Conservation (phyloP, 2,329 filamentous ascomycete genomes). For the Clarireedia paspali region DNA sequence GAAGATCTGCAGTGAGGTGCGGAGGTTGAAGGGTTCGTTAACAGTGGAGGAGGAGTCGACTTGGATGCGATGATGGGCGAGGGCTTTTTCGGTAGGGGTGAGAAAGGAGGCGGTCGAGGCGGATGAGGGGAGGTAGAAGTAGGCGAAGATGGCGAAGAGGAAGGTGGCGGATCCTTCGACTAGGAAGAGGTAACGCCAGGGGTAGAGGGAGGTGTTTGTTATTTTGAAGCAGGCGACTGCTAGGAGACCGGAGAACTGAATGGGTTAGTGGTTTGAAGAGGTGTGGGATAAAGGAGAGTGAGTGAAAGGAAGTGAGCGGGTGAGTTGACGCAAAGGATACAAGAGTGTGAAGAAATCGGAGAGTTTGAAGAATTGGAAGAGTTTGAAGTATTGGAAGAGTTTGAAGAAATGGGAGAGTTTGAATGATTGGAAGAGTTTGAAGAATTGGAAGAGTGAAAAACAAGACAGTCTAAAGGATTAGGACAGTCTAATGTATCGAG, state of each 20-base stretch:
- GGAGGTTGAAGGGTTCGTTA: conserved; percentile 43
- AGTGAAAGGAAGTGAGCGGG: not conserved
- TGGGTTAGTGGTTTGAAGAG: conserved; percentile 35
- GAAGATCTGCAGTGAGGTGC: conserved; percentile 45
- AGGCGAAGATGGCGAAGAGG: conserved; percentile 29
- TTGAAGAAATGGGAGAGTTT: too few relatives aligned
- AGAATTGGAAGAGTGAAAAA: too few relatives aligned
- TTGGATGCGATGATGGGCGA: conserved; percentile 30
- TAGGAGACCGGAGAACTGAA: conserved; percentile 45
- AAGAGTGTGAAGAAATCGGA: too few relatives aligned
- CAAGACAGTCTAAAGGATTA: too few relatives aligned
- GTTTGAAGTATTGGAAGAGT: too few relatives aligned
- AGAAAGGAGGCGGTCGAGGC: conserved; percentile 27
- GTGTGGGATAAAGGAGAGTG: not conserved
- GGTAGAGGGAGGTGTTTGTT: conserved; percentile 37
- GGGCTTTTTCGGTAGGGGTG: conserved; percentile 25
- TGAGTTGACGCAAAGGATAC: not conserved
- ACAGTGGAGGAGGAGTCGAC: conserved; percentile 58
- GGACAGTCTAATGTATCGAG: not conserved
- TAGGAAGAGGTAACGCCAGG: conserved; percentile 45
- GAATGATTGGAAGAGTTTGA: too few relatives aligned
- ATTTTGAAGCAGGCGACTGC: conserved; percentile 44
- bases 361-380: too few relatives aligned
- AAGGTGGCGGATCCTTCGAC: conserved; percentile 31
- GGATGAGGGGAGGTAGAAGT: conserved; percentile 30